Evolutionary conservation across 768 basidiomycete genomes (phyloP).

Genomic region (Collybia sp.): DNA sequence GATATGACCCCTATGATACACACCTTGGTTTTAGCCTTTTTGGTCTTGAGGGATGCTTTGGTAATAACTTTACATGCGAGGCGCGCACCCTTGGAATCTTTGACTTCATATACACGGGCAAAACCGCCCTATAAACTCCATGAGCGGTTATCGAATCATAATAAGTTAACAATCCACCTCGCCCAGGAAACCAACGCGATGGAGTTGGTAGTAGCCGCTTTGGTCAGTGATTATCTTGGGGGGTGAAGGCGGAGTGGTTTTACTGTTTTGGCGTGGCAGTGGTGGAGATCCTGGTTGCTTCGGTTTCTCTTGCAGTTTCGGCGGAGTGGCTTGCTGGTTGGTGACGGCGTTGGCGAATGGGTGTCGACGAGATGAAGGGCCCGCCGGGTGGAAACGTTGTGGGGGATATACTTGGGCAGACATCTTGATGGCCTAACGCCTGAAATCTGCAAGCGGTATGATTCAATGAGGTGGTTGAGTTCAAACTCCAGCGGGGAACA

Average conservation of each 20-base stretch:
- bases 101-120: constrained; percentile 94
- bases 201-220: constrained; percentile 49
- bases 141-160: constrained; percentile 1
- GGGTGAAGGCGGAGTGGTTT: constrained; percentile 77
- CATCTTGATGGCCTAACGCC: constrained; percentile 30
- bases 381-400: constrained; percentile 19
- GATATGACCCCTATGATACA: constrained; percentile 8
- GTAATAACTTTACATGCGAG: constrained; percentile 93
- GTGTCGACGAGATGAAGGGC: constrained; percentile 20
- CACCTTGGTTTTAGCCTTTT: constrained; percentile 97
- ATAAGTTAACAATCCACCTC: constrained; percentile 57
- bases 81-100: constrained; percentile 57
- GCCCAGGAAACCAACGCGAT: constrained; percentile 79
- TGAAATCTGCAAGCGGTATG: not conserved
- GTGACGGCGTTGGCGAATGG: constrained; percentile 28
- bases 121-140: constrained; percentile 68
- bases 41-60: constrained; percentile 88
- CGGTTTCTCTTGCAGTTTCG: constrained; percentile 34
- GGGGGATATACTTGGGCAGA: constrained; percentile 29
- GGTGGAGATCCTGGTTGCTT: constrained; percentile 52
- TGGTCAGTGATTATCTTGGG: constrained; percentile 73
- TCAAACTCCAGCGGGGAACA: too few relatives aligned
- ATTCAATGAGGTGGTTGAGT: too few relatives aligned
- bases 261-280: constrained; percentile 76
- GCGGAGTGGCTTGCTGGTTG: constrained; percentile 24